Percentiles rank a stretch among this genome's conserved stretches.
Conservation (phyloP, 2,329 filamentous ascomycete species). For the Magnaporthales sp. region DNA sequence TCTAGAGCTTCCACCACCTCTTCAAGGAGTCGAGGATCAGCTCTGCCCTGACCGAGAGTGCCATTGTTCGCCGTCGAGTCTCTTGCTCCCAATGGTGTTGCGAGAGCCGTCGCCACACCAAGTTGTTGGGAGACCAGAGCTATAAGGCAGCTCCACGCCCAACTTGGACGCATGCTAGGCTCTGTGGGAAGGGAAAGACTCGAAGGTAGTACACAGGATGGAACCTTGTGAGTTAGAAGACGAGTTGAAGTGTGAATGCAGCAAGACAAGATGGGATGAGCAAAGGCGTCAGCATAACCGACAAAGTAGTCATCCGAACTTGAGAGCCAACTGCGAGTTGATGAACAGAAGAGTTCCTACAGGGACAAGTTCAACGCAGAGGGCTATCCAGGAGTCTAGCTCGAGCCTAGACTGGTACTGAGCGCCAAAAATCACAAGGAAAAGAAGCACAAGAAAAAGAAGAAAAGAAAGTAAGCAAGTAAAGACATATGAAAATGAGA, state of each 20-base stretch:
- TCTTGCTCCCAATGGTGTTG: not conserved
- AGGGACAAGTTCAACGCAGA: not conserved
- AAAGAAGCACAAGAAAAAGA: not conserved
- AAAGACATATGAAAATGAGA: not conserved
- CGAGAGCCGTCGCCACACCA: not conserved
- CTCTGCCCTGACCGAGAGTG: not conserved
- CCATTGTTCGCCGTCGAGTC: not conserved
- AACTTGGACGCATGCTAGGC: not conserved
- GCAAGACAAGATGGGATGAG: not conserved
- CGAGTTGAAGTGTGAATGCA: not conserved
- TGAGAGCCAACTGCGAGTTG: not conserved
- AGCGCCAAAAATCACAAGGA: not conserved
- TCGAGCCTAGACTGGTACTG: not conserved
- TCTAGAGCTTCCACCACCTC: slow-evolving; percentile 56
- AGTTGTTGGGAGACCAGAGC: not conserved
- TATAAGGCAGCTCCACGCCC: not conserved
- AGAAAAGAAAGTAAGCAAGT: not conserved
- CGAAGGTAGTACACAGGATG: not conserved
- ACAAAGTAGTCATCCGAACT: not conserved
- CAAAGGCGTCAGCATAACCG: not conserved
- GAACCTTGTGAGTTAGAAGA: not conserved
- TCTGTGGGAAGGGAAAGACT: not conserved
- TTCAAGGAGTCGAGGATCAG: slow-evolving; percentile 23
- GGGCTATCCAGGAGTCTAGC: not conserved
- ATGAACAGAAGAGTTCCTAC: not conserved